phyloP scores from a whole-genome alignment of 2,329 filamentous ascomycete genomes.

The Fusarium sp. region DNA sequence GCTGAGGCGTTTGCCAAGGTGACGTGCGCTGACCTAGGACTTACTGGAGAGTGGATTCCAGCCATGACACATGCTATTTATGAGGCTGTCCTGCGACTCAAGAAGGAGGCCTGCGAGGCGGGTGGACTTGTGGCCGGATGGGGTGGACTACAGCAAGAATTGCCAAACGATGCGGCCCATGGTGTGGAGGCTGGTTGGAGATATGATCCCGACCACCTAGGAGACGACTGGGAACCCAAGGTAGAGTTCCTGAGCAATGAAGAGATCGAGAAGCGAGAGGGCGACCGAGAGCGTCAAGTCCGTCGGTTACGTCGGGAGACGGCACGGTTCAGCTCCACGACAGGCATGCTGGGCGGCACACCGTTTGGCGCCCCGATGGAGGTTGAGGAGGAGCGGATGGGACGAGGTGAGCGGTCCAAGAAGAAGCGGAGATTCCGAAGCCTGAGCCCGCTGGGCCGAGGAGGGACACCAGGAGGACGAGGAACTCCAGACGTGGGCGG shows the following conservation, averaged over 20 bases:
- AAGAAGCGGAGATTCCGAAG: conserved; percentile 95
- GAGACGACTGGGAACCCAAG: conserved; percentile 85
- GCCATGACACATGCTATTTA: conserved; percentile 97
- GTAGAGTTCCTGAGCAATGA: conserved; percentile 88
- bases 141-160: conserved; percentile 70
- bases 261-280: conserved; percentile 97
- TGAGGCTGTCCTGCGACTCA: conserved; percentile 89
- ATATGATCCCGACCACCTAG: conserved; percentile 92
- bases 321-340: conserved; percentile 88
- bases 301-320: conserved; percentile 89
- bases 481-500: conserved; percentile 85
- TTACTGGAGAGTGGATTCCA: conserved; percentile 92
- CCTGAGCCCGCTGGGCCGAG: conserved; percentile 80
- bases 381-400: conserved; percentile 84
- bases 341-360: conserved; percentile 82
- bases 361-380: conserved; percentile 69
- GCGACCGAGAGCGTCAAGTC: conserved; percentile 91
- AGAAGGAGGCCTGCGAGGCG: conserved; percentile 96
- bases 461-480: conserved; percentile 72
- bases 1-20: conserved; percentile 92
- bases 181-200: conserved; percentile 91
- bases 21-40: conserved; percentile 90
- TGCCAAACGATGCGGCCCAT: conserved; percentile 90
- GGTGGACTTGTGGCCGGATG: conserved; percentile 84
- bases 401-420: conserved; percentile 91